Conservation (phyloP, 2,329 filamentous ascomycete species). For the Fusarium illudens region DNA sequence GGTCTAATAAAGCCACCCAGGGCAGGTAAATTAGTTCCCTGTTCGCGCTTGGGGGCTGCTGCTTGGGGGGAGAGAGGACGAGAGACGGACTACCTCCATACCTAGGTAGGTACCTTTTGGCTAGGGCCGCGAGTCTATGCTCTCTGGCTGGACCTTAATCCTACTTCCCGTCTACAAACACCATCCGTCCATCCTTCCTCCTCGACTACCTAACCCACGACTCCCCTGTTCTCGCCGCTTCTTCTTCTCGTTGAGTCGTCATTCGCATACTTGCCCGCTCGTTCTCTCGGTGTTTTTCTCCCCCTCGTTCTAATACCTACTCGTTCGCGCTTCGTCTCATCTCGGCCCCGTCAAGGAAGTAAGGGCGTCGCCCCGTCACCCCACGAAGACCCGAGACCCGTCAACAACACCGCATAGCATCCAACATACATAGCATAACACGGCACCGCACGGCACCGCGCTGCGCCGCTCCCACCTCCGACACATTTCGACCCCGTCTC, state of each 20-base stretch:
- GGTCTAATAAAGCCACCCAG: slow-evolving; percentile 29
- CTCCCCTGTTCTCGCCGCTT: not conserved
- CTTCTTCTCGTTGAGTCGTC: not conserved
- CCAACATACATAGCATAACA: slow-evolving; percentile 6
- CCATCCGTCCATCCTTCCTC: slow-evolving; percentile 18
- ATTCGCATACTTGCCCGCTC: slow-evolving; percentile 18
- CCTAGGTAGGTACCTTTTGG: no score
- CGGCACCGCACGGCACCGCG: slow-evolving; percentile 7
- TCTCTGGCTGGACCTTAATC: slow-evolving; percentile 23
- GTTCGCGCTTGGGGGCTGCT: slow-evolving; percentile 32
- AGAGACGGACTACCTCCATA: slow-evolving; percentile 5
- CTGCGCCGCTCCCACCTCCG: slow-evolving; percentile 8
- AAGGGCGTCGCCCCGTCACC: slow-evolving; percentile 26
- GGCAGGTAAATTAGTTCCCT: slow-evolving; percentile 39
- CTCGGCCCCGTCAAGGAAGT: slow-evolving; percentile 2
- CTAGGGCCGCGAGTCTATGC: slow-evolving; percentile 13
- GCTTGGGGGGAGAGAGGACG: not conserved
- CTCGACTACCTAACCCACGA: not conserved
- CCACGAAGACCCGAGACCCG: slow-evolving; percentile 24
- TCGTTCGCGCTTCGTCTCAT: not conserved
- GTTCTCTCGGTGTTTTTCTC: slow-evolving; percentile 5
- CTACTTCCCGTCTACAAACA: slow-evolving; percentile 23
- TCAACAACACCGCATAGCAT: slow-evolving; percentile 26
- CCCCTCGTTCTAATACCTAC: not conserved
- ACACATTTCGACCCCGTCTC: slow-evolving; percentile 10